Conservation (phyloP, 257 asterid genomes). For the Solanum phureja region DNA sequence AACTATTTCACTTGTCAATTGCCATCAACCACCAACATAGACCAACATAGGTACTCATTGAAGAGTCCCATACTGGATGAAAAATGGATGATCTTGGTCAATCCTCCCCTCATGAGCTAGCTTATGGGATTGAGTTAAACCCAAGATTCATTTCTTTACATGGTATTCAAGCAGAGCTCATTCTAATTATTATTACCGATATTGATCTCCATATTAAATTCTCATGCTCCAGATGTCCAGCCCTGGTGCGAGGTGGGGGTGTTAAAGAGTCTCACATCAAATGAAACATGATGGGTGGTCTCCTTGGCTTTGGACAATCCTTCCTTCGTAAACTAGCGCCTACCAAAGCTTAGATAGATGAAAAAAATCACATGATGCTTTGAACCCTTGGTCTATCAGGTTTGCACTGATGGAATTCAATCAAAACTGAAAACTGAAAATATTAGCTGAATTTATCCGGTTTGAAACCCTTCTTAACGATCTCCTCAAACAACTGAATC, state of each 20-base stretch:
- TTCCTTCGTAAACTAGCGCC: no score
- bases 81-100: background rate
- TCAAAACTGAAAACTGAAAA: background rate
- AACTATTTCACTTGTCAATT: background rate
- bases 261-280: background rate
- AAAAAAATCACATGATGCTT: background rate
- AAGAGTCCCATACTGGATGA: background rate
- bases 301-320: background rate
- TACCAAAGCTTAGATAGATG: background rate
- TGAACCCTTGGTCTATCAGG: background rate
- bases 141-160: no score
- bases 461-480: slow-evolving; percentile 19
- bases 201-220: background rate
- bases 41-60: background rate
- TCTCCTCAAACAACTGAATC: slow-evolving; percentile 17
- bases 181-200: no score
- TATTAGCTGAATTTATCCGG: slow-evolving; percentile 22
- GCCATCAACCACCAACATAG: background rate
- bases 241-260: background rate
- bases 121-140: background rate
- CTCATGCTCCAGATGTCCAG: background rate
- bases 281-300: background rate
- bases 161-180: background rate
- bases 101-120: background rate
- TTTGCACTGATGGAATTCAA: background rate